phyloP scores from a whole-genome alignment of 2,329 filamentous ascomycete species.

The Diaporthe destruens region DNA sequence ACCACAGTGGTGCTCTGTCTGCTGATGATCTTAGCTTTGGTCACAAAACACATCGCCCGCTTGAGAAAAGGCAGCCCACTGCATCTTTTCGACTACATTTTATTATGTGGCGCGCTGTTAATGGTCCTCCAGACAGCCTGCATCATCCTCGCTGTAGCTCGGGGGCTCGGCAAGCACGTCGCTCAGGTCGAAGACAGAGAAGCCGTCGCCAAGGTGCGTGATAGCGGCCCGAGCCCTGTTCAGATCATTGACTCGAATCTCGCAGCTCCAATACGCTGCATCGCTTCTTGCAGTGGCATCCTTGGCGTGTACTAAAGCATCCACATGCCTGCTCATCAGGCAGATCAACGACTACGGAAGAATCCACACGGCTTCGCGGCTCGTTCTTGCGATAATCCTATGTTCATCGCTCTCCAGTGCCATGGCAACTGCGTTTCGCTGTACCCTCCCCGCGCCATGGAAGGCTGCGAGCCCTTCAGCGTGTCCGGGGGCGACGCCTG shows the following conservation, averaged over 20 bases:
- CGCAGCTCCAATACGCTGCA: background rate
- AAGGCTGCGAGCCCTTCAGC: background rate
- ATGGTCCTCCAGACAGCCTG: conserved; percentile 4
- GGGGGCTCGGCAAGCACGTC: background rate
- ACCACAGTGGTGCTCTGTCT: background rate
- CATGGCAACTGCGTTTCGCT: background rate
- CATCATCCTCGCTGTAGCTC: background rate
- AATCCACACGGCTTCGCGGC: background rate
- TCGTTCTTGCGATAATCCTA: background rate
- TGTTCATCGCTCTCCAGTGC: background rate
- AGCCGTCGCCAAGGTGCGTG: background rate
- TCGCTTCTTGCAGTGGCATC: background rate
- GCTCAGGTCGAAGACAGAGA: background rate
- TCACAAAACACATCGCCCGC: conserved; percentile 7
- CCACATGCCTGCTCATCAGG: background rate
- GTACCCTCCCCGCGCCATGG: background rate
- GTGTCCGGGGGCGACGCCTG: background rate
- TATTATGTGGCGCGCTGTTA: background rate
- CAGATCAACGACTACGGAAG: background rate
- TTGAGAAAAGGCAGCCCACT: background rate
- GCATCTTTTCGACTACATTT: background rate
- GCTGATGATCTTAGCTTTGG: background rate
- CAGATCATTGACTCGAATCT: background rate
- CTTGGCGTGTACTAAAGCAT: background rate
- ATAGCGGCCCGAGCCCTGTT: background rate